A percentile compares a stretch with the other conserved stretches of the same genome.
phyloP scores from a whole-genome alignment of 1,284 basidiomycete species.

The Heliocybe sulcata region DNA sequence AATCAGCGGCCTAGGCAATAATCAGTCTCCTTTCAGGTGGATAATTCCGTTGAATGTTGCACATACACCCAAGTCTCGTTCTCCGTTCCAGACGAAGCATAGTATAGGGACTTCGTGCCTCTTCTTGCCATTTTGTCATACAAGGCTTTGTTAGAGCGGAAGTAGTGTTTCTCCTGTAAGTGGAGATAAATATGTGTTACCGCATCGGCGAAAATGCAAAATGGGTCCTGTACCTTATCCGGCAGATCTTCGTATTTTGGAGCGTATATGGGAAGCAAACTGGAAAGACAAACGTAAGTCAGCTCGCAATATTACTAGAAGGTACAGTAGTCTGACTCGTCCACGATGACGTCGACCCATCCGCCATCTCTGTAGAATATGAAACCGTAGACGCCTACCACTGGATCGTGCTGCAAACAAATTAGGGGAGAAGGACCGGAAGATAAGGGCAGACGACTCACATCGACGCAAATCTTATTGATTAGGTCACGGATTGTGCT shows the following conservation, averaged over 20 bases:
- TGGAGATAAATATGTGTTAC: not conserved
- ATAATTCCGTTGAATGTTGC: too few relatives aligned
- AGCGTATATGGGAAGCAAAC: slow-evolving; percentile 33
- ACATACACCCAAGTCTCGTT: slow-evolving; percentile 40
- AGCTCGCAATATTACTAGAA: not conserved
- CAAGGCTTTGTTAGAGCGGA: slow-evolving; percentile 38
- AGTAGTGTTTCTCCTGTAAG: slow-evolving; percentile 29
- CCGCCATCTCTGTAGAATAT: slow-evolving; percentile 40
- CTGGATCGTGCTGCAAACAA: slow-evolving; percentile 33
- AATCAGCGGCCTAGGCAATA: slow-evolving; percentile 26
- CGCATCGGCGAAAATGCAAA: not conserved
- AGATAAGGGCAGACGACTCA: slow-evolving; percentile 15
- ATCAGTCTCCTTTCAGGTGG: too few relatives aligned
- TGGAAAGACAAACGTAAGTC: slow-evolving; percentile 9
- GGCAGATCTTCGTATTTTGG: slow-evolving; percentile 44
- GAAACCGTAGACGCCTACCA: slow-evolving; percentile 51
- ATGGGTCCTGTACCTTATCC: not conserved
- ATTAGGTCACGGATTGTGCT: slow-evolving; percentile 18
- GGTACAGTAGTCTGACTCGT: slow-evolving; percentile 30
- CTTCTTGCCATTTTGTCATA: slow-evolving; percentile 38
- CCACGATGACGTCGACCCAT: slow-evolving; percentile 29
- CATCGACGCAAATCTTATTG: slow-evolving; percentile 44
- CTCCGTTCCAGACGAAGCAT: slow-evolving; percentile 36
- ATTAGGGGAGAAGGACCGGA: not conserved
- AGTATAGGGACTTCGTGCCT: slow-evolving; percentile 39